Evolutionary conservation across 1,139 yeast genomes (phyloP).

Genomic region (Nadsonia starkeyi-henricii): DNA sequence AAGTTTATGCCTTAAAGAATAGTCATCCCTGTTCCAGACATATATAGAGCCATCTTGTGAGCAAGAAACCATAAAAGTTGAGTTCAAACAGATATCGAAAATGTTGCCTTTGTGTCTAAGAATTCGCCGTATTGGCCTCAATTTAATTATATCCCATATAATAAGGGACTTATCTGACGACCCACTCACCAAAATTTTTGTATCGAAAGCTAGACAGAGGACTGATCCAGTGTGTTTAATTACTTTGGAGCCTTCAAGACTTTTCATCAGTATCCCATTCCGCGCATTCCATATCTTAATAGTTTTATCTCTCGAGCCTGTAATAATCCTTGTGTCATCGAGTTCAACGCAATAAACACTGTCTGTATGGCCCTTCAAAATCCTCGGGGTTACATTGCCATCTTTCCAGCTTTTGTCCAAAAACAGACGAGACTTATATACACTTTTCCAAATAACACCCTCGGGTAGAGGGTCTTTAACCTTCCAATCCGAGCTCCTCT

Average conservation of each 20-base stretch:
- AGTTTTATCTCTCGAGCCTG: constrained; percentile 26
- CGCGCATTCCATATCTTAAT: constrained; percentile 22
- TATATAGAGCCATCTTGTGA: constrained; percentile 23
- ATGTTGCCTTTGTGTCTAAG: constrained; percentile 20
- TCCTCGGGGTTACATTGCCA: constrained; percentile 14
- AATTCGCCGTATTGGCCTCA: constrained; percentile 16
- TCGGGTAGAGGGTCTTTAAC: constrained; percentile 9
- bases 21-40: constrained; percentile 18
- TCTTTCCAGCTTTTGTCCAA: constrained; percentile 21
- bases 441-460: constrained; percentile 15
- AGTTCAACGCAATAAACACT: constrained; percentile 26
- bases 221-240: constrained; percentile 22
- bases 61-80: constrained; percentile 19
- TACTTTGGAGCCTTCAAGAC: constrained; percentile 12
- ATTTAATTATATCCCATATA: constrained; percentile 20
- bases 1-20: constrained; percentile 12
- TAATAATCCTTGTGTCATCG: constrained; percentile 20
- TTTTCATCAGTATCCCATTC: constrained; percentile 16
- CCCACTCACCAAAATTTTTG: constrained; percentile 23
- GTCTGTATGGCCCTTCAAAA: constrained; percentile 23
- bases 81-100: constrained; percentile 19
- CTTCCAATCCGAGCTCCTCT: constrained; percentile 12
- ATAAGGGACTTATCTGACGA: constrained; percentile 24
- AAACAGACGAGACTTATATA: constrained; percentile 16
- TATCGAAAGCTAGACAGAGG: constrained; percentile 22